Conservation (phyloP, 129 eudicot genomes). For the Rutidosis leptorrhynchoides region DNA sequence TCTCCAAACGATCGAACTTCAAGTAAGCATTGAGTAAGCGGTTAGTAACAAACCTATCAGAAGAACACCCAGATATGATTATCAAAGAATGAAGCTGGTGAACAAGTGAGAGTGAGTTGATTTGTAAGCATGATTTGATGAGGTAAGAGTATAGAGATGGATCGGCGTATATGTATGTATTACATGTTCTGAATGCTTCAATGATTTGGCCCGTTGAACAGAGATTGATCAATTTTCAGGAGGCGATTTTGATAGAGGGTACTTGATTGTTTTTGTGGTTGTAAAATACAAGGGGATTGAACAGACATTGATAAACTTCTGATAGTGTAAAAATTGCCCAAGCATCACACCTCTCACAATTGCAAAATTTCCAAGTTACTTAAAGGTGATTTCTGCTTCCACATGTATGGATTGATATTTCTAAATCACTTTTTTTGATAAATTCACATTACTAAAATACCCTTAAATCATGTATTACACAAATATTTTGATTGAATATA, state of each 20-base stretch:
- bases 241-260: slow-evolving; percentile 28
- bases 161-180: slow-evolving; percentile 35
- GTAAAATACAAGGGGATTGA: slow-evolving; percentile 13
- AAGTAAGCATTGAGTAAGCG: slow-evolving; percentile 56
- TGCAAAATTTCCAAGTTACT: too few species aligned
- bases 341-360: slow-evolving; percentile 19
- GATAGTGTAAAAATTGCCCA: slow-evolving; percentile 21
- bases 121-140: slow-evolving; percentile 49
- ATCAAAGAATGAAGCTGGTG: slow-evolving; percentile 72
- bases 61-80: too few species aligned
- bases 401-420: too few species aligned
- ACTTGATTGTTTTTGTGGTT: slow-evolving; percentile 12
- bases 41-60: slow-evolving; percentile 52
- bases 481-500: too few species aligned
- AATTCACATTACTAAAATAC: too few species aligned
- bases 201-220: too few species aligned
- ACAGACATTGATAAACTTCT: slow-evolving; percentile 13
- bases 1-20: slow-evolving; percentile 44
- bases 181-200: slow-evolving; percentile 57
- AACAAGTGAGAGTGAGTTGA: slow-evolving; percentile 36
- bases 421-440: too few species aligned
- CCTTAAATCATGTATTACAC: too few species aligned
- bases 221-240: slow-evolving; percentile 28
- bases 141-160: slow-evolving; percentile 62
- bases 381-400: too few species aligned